A percentile compares a stretch with the other conserved stretches of the same genome.
Evolutionary conservation across 2,329 filamentous ascomycete species (phyloP).

Genomic region (Acephala macrosclerotiorum): DNA sequence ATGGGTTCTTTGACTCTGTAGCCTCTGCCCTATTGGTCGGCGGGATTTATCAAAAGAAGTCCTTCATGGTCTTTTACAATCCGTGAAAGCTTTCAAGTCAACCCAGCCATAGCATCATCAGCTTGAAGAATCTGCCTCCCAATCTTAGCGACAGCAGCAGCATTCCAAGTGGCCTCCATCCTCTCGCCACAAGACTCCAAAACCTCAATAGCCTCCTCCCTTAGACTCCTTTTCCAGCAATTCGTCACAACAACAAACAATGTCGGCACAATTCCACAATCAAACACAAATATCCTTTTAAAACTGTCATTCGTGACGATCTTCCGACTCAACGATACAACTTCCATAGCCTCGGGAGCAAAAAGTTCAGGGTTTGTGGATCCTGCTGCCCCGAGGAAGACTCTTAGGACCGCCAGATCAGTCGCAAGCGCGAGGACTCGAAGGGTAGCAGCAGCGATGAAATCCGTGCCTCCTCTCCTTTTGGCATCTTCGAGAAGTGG

Average conservation of each 20-base stretch:
- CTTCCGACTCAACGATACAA: conserved; percentile 24
- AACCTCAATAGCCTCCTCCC: conserved; percentile 31
- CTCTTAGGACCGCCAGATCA: conserved; percentile 24
- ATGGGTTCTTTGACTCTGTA: no score
- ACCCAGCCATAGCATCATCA: not conserved
- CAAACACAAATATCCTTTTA: conserved; percentile 34
- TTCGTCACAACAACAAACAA: conserved; percentile 32
- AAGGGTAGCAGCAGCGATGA: conserved; percentile 30
- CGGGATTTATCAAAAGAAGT: no score
- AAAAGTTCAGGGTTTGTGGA: conserved; percentile 14
- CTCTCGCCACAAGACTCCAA: conserved; percentile 28
- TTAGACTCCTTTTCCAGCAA: conserved; percentile 25
- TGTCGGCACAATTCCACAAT: conserved; percentile 34
- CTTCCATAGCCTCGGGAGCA: conserved; percentile 26
- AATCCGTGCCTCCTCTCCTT: conserved; percentile 19
- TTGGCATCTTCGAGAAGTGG: conserved; percentile 24
- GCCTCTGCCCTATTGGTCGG: no score
- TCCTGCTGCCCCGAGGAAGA: conserved; percentile 14
- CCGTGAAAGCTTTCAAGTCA: not conserved
- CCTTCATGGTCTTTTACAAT: no score
- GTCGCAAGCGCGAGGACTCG: conserved; percentile 26
- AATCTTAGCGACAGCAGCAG: conserved; percentile 26
- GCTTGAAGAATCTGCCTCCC: conserved; percentile 18
- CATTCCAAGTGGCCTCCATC: conserved; percentile 35
- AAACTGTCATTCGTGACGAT: conserved; percentile 28